Evolutionary conservation across 176 grass and related monocot genomes (phyloP).

Genomic region (Cenchrus americanus): DNA sequence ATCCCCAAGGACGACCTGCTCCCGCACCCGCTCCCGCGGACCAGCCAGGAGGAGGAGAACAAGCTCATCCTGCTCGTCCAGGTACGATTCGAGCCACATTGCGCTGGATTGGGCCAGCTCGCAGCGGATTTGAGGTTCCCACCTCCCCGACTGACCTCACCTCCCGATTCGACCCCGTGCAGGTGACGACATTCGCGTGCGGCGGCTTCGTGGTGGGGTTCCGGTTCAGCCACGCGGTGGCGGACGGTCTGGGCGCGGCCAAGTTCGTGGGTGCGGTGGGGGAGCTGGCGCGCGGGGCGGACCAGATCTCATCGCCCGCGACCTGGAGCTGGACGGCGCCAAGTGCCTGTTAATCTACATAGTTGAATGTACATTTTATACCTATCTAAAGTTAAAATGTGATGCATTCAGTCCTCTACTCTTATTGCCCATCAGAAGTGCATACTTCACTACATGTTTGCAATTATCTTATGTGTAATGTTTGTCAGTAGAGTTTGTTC

Average conservation of each 20-base stretch:
- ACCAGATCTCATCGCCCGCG: conserved; percentile 28
- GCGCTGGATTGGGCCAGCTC: not conserved
- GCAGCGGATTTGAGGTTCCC: not conserved
- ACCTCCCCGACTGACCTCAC: not conserved
- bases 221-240: conserved; percentile 90
- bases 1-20: conserved; percentile 79
- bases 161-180: not conserved
- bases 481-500: too few species aligned
- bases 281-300: conserved; percentile 67
- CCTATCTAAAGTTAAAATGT: too few species aligned
- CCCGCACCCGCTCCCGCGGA: conserved; percentile 56
- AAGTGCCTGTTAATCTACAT: too few species aligned
- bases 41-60: conserved; percentile 46
- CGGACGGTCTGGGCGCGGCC: conserved; percentile 77
- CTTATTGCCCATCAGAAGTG: too few species aligned
- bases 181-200: conserved; percentile 85
- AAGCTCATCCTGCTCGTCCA: conserved; percentile 76
- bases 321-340: too few species aligned
- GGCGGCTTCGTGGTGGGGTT: conserved; percentile 94
- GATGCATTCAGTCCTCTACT: too few species aligned
- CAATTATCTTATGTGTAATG: too few species aligned
- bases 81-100: conserved; percentile 46
- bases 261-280: conserved; percentile 82
- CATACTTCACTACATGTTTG: too few species aligned
- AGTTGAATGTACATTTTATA: too few species aligned